Base-by-base conservation (phyloP, 306 rosid species). In the Acmispon strigosus region DNA sequence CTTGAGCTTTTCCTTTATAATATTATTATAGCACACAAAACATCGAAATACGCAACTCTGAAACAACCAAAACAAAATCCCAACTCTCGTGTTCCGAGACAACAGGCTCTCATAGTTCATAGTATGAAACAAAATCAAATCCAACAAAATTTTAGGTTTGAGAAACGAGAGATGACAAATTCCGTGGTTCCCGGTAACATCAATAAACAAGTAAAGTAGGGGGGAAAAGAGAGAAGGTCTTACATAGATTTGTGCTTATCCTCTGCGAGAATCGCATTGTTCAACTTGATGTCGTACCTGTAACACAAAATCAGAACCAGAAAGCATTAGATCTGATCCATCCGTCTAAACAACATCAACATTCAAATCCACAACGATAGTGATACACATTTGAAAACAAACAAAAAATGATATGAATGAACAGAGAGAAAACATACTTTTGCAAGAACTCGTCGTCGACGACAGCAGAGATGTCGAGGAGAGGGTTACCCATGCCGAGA, bases 401-500 rank as follows among this genome's bases (percentile, higher is more conserved):
- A 45, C n/a, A 5, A 27, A 49, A 2, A 5, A 42, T 3, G 2
- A 16, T 6, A 19, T 15, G 6, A 62, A 24, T 7, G 2, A 10
- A n/a, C 0, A 32, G 1, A 34, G 12, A 70, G 19, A 18, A n/a
- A 45, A 29, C 69, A 45, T 81, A 90, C 97, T 76, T 88, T 19
- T 85, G 54, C 80, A 93, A 69, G 82, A 88, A 90, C 0, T 68
- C 86, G 0, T 90, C 86, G 37, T 88, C 90, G 17, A 93, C 96
- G 63, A 85, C 84, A 20, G 92, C 90, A 3, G 98, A 90, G 50
- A 93, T 84, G 69, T 90, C 98, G 16, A 93, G 97, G 15, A 93
- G 89, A 37, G 98, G 98, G 53, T 93, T 93, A 3, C 98, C 92
- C 97, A 93, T 90, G 1, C 97, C 98, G 77, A 93, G 49, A 22